Conservation (phyloP, 1,284 basidiomycete species). For the Exobasidium cylindrosporum region DNA sequence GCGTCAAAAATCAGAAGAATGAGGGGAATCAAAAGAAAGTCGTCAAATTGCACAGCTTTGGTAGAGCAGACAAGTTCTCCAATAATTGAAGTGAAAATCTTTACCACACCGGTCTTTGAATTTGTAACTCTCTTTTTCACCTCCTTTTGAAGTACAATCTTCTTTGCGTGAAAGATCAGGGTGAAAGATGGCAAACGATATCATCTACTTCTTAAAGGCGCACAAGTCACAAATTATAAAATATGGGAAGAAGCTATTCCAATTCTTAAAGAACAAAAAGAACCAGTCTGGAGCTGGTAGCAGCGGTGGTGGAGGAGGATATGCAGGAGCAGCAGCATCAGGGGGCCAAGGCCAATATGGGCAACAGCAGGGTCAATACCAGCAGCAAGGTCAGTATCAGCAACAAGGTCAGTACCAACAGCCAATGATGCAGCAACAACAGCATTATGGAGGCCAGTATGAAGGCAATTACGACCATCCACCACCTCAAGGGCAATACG, state of each 20-base stretch:
- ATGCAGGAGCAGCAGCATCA: slow-evolving; percentile 11
- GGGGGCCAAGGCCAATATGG: slow-evolving; percentile 14
- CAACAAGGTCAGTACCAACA: slow-evolving; percentile 15
- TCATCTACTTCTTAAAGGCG: slow-evolving; percentile 45
- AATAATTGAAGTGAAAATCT: too few species aligned
- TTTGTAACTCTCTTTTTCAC: too few species aligned
- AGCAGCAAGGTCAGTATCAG: slow-evolving; percentile 1
- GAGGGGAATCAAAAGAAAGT: too few species aligned
- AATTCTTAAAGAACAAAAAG: slow-evolving; percentile 38
- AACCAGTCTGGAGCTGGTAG: slow-evolving; percentile 1
- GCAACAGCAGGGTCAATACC: slow-evolving; percentile 7
- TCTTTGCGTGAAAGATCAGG: background rate
- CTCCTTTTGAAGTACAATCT: background rate
- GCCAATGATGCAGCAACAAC: slow-evolving; percentile 17
- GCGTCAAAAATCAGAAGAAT: too few species aligned
- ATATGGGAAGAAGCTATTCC: slow-evolving; percentile 40
- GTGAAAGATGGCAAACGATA: slow-evolving; percentile 31
- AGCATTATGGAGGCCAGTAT: background rate
- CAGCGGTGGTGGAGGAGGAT: slow-evolving; percentile 16
- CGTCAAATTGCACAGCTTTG: too few species aligned
- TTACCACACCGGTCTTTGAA: too few species aligned
- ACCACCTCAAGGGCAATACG: slow-evolving; percentile 36
- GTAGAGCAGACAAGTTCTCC: too few species aligned
- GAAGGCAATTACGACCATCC: slow-evolving; percentile 18
- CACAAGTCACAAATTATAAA: slow-evolving; percentile 39